These are phyloP conservation scores for Sarocladiaceae sp. DNA, from an alignment of 2,329 filamentous ascomycete genomes.

Conservation along the genomic window DNA sequence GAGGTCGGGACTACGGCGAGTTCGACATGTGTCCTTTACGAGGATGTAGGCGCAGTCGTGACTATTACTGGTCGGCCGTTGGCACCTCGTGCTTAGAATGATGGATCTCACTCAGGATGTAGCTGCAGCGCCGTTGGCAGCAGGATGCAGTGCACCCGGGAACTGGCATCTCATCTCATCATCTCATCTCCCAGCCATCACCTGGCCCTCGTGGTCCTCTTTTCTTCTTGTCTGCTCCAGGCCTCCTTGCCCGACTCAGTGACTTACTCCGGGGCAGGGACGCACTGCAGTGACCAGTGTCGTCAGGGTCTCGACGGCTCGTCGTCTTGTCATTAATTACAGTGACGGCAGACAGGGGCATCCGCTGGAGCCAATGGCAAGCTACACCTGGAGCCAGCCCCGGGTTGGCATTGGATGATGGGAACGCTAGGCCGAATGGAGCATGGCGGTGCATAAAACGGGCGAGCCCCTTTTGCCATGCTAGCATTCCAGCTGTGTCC, in stretches of 20 bases:
- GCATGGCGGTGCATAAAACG: neutral
- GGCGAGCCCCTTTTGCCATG: slow-evolving; percentile 4
- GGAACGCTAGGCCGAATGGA: neutral
- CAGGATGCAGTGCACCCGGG: neutral
- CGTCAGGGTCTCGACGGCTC: slow-evolving; percentile 4
- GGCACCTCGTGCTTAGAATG: too few species aligned
- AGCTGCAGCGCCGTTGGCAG: too few species aligned
- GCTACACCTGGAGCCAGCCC: slow-evolving; percentile 1
- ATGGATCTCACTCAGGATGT: too few species aligned
- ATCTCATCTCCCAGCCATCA: slow-evolving; percentile 8
- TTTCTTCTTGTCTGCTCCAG: too few species aligned
- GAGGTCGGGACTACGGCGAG: too few species aligned
- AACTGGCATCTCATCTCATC: neutral
- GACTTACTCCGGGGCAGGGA: too few species aligned
- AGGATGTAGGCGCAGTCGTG: too few species aligned
- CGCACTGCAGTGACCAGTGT: too few species aligned
- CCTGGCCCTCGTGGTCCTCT: neutral
- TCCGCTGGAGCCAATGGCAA: neutral
- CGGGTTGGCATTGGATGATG: slow-evolving; percentile 4
- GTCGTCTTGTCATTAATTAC: slow-evolving; percentile 4
- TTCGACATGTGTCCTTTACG: too few species aligned
- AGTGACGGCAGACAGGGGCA: neutral
- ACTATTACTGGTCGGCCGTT: too few species aligned
- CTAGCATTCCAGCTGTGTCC: too few species aligned
- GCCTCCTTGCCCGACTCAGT: too few species aligned